A percentile compares a stretch with the other conserved stretches of the same genome.
Evolutionary conservation across 2,329 filamentous ascomycete genomes (phyloP).

Genomic region (Cordyceps sp.): DNA sequence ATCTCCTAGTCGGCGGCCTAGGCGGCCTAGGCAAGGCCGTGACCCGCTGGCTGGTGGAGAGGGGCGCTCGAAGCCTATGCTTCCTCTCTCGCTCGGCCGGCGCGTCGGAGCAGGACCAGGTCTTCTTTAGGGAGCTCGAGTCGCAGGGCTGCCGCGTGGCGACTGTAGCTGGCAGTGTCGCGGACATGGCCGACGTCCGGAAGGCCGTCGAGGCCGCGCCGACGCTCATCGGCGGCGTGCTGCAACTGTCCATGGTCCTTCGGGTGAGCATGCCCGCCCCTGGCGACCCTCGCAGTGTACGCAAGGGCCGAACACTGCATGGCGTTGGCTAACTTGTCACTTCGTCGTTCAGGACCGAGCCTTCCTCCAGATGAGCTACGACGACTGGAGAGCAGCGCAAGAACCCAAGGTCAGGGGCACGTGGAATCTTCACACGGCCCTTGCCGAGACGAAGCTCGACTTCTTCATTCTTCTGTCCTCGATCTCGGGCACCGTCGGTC

Average conservation of each 20-base stretch:
- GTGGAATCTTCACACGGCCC: constrained; percentile 6
- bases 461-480: constrained; percentile 15
- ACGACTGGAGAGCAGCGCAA: constrained; percentile 1
- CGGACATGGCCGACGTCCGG: constrained; percentile 1
- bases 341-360: background rate
- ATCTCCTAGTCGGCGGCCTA: background rate
- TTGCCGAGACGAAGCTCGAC: constrained; percentile 8
- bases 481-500: constrained; percentile 9
- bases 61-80: constrained; percentile 1
- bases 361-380: background rate
- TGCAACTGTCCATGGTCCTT: constrained; percentile 18
- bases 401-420: constrained; percentile 13
- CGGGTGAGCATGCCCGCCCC: background rate
- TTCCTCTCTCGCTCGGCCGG: constrained; percentile 4
- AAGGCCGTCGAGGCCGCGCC: constrained; percentile 5
- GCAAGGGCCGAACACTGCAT: too few species aligned
- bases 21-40: background rate
- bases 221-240: constrained; percentile 17
- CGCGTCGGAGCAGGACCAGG: background rate
- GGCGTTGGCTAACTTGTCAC: background rate
- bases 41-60: background rate
- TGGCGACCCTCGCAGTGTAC: too few species aligned
- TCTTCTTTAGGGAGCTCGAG: constrained; percentile 2
- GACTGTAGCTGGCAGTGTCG: constrained; percentile 2
- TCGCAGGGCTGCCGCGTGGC: constrained; percentile 1